These are phyloP conservation scores for Mortierella sp. DNA, from an alignment of 371 early-diverging fungal species.

Conservation along the genomic window DNA sequence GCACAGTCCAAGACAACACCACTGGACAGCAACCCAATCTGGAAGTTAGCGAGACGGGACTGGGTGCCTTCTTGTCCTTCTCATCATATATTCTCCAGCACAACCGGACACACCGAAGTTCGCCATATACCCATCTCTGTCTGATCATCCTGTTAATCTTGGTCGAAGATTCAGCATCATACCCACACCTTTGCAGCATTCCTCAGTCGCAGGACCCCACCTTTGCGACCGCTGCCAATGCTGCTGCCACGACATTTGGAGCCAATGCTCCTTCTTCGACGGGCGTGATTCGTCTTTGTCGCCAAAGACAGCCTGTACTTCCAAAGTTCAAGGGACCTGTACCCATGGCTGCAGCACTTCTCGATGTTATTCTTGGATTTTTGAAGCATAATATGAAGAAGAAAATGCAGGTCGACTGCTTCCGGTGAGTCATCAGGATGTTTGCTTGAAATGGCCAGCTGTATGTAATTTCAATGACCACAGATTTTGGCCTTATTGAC, in stretches of 20 bases:
- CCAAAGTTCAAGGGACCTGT: slow-evolving; percentile 63
- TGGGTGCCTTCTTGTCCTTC: slow-evolving; percentile 61
- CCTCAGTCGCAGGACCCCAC: slow-evolving; percentile 40
- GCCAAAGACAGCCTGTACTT: slow-evolving; percentile 62
- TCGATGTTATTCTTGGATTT: slow-evolving; percentile 65
- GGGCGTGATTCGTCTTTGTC: slow-evolving; percentile 36
- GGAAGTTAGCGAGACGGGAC: slow-evolving; percentile 35
- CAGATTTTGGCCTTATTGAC: not conserved
- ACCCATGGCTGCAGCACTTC: slow-evolving; percentile 58
- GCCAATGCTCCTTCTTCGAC: not conserved
- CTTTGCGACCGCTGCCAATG: not conserved
- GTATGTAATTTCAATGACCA: not conserved
- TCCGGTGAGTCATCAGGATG: slow-evolving; percentile 54
- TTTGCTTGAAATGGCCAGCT: too few species aligned
- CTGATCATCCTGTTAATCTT: slow-evolving; percentile 60
- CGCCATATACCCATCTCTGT: slow-evolving; percentile 62
- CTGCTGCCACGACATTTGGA: not conserved
- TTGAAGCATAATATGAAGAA: slow-evolving; percentile 70
- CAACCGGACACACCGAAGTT: slow-evolving; percentile 62
- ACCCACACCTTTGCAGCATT: slow-evolving; percentile 40
- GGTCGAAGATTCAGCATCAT: slow-evolving; percentile 57
- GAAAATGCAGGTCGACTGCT: slow-evolving; percentile 64
- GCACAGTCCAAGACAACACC: slow-evolving; percentile 15
- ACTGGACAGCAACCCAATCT: slow-evolving; percentile 7
- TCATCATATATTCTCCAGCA: slow-evolving; percentile 66